Conservation (phyloP, 352 stramenopile species). For the Plasmopara halstedii region DNA sequence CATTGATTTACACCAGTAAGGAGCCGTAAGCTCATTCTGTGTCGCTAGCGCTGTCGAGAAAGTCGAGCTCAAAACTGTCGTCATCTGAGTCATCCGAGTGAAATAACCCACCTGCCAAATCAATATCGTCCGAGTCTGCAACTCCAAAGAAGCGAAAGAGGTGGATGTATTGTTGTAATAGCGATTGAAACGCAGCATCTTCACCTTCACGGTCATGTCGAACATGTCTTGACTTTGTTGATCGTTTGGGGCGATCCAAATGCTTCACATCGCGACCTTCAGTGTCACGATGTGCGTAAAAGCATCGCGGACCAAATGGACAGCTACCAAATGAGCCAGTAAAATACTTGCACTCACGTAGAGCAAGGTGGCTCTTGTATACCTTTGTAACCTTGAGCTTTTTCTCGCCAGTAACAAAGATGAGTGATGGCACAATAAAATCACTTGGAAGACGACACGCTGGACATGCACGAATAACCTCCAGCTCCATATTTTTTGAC, state of each 20-base stretch:
- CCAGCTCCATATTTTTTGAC: conserved; percentile 66
- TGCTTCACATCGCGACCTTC: conserved; percentile 58
- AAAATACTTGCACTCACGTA: conserved; percentile 80
- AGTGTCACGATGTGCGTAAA: conserved; percentile 64
- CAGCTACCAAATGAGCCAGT: conserved; percentile 59
- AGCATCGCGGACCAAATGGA: conserved; percentile 63
- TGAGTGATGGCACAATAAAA: conserved; percentile 75
- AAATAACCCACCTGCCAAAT: conserved; percentile 15
- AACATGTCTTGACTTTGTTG: conserved; percentile 18
- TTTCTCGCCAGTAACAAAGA: conserved; percentile 55
- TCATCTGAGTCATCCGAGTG: conserved; percentile 23
- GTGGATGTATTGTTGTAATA: conserved; percentile 54
- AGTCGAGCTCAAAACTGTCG: conserved; percentile 18
- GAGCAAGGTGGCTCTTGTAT: conserved; percentile 68
- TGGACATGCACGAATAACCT: conserved; percentile 59
- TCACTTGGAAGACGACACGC: conserved; percentile 59
- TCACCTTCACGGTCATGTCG: conserved; percentile 8
- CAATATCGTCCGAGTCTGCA: conserved; percentile 46
- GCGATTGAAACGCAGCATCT: conserved; percentile 29
- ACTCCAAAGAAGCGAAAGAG: conserved; percentile 63
- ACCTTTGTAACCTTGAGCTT: conserved; percentile 49
- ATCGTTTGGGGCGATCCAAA: conserved; percentile 42
- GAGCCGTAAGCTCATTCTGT: background rate
- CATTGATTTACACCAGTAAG: too few species aligned
- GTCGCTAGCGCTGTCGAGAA: conserved; percentile 20